Conservation (phyloP, 2,329 filamentous ascomycete species). For the Aspergillus eucalypticola region DNA sequence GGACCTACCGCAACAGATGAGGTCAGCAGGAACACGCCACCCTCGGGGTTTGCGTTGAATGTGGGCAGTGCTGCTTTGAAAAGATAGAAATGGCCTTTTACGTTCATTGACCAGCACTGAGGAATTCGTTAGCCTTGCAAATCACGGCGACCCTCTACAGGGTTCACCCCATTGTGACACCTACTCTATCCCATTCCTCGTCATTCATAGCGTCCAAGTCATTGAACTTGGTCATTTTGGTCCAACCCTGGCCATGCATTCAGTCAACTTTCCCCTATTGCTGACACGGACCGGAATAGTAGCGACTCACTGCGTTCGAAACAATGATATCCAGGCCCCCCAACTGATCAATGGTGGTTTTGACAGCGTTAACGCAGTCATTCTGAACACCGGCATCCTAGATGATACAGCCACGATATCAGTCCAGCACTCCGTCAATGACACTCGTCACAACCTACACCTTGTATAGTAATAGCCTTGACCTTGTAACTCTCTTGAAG, state of each 20-base stretch:
- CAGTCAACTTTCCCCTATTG: neutral
- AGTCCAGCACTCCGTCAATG: neutral
- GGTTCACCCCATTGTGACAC: neutral
- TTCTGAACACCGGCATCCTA: conserved; percentile 62
- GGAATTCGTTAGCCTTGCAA: neutral
- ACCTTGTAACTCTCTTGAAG: conserved; percentile 55
- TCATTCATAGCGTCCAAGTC: conserved; percentile 61
- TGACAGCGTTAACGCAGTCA: conserved; percentile 62
- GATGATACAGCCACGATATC: conserved; percentile 2
- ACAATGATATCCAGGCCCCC: conserved; percentile 75
- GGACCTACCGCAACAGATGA: conserved; percentile 59
- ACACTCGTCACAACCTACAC: conserved; percentile 47
- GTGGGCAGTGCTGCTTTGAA: conserved; percentile 59
- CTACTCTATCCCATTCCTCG: conserved; percentile 64
- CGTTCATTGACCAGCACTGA: conserved; percentile 64
- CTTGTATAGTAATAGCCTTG: conserved; percentile 60
- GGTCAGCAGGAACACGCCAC: conserved; percentile 64
- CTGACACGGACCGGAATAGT: neutral
- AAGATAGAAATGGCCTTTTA: conserved; percentile 56
- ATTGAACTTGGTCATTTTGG: conserved; percentile 58
- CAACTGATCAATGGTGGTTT: conserved; percentile 59
- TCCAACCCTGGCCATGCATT: conserved; percentile 55
- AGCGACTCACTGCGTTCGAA: conserved; percentile 64
- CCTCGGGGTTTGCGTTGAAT: conserved; percentile 63
- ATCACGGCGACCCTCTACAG: neutral